Evolutionary conservation across 2,329 filamentous ascomycete species (phyloP).

Genomic region (Trichoderma afroharzianum): DNA sequence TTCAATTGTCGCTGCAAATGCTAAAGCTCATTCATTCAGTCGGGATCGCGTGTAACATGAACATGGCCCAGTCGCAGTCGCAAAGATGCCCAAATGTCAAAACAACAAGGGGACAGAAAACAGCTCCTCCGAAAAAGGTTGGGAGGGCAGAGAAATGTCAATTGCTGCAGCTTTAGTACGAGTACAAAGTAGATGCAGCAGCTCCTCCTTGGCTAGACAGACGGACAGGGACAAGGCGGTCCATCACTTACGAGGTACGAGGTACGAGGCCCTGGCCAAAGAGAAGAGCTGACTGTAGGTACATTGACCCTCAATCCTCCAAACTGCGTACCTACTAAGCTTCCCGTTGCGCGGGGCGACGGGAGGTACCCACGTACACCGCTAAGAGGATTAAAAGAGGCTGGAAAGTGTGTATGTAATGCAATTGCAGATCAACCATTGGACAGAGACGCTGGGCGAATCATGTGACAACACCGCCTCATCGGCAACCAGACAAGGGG

Average conservation of each 20-base stretch:
- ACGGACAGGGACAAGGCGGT: neutral
- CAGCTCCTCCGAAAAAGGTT: neutral
- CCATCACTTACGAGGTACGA: neutral
- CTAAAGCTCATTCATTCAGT: neutral
- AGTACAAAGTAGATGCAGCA: neutral
- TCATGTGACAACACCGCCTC: constrained; percentile 20
- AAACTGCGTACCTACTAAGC: neutral
- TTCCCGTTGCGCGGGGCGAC: constrained; percentile 24
- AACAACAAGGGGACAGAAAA: neutral
- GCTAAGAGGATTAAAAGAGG: neutral
- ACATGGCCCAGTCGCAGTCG: neutral
- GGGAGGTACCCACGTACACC: constrained; percentile 13
- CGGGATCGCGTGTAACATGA: neutral
- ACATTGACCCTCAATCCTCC: neutral
- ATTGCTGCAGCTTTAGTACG: neutral
- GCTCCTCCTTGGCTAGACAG: constrained; percentile 3
- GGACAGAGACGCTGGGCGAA: neutral
- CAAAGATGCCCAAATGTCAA: neutral
- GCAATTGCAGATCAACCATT: neutral
- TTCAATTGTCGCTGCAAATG: neutral
- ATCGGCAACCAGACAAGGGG: neutral
- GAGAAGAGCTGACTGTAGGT: neutral
- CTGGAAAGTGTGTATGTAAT: neutral
- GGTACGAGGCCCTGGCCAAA: neutral
- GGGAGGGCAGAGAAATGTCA: neutral